Percentiles rank a stretch among this genome's conserved stretches.
Conservation (phyloP, 2,329 filamentous ascomycete genomes). For the Neopestalotiopsis rosae region DNA sequence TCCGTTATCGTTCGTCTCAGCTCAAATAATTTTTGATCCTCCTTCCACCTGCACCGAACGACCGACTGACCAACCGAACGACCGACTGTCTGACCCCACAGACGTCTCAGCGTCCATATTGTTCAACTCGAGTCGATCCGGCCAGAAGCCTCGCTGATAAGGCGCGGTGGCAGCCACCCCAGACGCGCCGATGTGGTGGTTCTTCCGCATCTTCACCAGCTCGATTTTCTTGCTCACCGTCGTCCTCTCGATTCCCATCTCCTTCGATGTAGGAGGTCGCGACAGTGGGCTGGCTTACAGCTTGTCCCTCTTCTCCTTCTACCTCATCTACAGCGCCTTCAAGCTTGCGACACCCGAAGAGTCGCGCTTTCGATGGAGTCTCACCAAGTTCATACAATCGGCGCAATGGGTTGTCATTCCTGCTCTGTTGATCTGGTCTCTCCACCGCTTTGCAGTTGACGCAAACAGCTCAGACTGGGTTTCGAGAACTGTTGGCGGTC, state of each 20-base stretch:
- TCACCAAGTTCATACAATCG: slow-evolving; percentile 72
- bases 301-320: slow-evolving; percentile 85
- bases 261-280: slow-evolving; percentile 96
- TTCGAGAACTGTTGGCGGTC: slow-evolving; percentile 74
- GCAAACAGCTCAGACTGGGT: slow-evolving; percentile 81
- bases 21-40: background rate
- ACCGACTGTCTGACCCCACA: background rate
- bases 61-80: background rate
- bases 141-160: slow-evolving; percentile 37
- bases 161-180: slow-evolving; percentile 42
- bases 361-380: slow-evolving; percentile 75
- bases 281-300: slow-evolving; percentile 95
- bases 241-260: slow-evolving; percentile 93
- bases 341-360: slow-evolving; percentile 80
- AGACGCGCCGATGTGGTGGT: slow-evolving; percentile 75
- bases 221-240: slow-evolving; percentile 88
- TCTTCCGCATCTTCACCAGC: slow-evolving; percentile 80
- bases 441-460: slow-evolving; percentile 95
- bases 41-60: background rate
- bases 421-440: slow-evolving; percentile 87
- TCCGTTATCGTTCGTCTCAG: background rate
- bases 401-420: slow-evolving; percentile 90
- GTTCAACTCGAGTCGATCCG: slow-evolving; percentile 26
- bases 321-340: slow-evolving; percentile 83
- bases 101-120: background rate